Base-by-base conservation (phyloP, 2,329 filamentous ascomycete species). In the Diplocarpon rosae region DNA sequence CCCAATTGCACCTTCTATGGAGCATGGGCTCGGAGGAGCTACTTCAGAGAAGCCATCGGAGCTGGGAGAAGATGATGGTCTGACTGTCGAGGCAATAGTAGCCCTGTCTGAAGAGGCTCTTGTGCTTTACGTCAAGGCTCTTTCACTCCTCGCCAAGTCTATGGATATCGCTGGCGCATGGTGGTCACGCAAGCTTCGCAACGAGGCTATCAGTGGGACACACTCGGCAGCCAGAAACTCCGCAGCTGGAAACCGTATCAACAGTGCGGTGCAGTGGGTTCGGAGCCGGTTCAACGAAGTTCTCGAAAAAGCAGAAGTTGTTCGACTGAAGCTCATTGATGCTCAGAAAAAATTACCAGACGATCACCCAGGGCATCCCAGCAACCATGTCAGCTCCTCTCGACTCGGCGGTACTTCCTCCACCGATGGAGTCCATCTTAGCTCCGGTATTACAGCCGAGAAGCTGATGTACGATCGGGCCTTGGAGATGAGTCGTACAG, bases 391-490 rank as follows among this genome's bases (percentile, higher is more conserved):
- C 15, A 75, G 74, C 2, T 68, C 70, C 29, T 68, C 75, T 2
- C 72, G 71, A 1, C 71, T 73, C 12, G 52, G 51, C 12, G 55
- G 57, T 27, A 70, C 70, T 2, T 68, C 79, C 3, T 80, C 82
- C 13, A 74, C 78, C 2, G 86, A 92, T 49, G 83, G 85, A 42
- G 87, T 95, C 20, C 76, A 84, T 38, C 73, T 98, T 20, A 94
- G 85, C 12, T 79, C 85, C 2, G 92, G 90, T 1, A 80, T 95
- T 45, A 95, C 88, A 16, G 92, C 92, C 0, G 92, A 96, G 67
- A 95, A 89, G 65, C 71, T 98, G 37, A 95, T 98, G 88, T 98
- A 95, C 61, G 92, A 98, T 56, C 85, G 92, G 37, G 92, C 92
- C 0, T 69, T 96, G 16, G 92, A 98, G 63, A 96, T 98, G 92